These are phyloP conservation scores for Pseudopyricularia javanii DNA, from an alignment of 2,329 filamentous ascomycete genomes.

Conservation along the genomic window DNA sequence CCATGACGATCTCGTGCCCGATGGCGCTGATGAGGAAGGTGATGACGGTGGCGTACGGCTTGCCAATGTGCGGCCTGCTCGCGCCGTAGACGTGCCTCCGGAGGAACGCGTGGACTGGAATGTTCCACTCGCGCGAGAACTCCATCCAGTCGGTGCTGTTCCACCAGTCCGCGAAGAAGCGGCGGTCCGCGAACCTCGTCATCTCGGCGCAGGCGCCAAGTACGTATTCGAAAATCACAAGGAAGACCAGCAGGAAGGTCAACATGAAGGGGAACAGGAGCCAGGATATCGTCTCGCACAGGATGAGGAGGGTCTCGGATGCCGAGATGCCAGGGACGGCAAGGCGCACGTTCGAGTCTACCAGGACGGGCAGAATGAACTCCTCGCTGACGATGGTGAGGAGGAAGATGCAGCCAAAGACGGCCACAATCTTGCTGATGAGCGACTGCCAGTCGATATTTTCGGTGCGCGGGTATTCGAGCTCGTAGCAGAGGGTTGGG, in stretches of 20 bases:
- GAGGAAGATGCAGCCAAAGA: conserved; percentile 94
- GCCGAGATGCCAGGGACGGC: conserved; percentile 25
- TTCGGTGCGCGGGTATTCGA: conserved; percentile 79
- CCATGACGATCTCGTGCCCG: conserved; percentile 93
- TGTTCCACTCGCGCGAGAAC: conserved; percentile 93
- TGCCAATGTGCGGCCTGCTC: conserved; percentile 63
- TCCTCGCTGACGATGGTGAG: conserved; percentile 86
- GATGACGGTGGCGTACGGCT: conserved; percentile 67
- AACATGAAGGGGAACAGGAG: conserved; percentile 97
- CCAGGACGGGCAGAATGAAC: conserved; percentile 83
- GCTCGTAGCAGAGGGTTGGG: conserved; percentile 92
- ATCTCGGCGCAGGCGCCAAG: conserved; percentile 92
- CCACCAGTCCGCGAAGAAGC: conserved; percentile 79
- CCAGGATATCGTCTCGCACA: conserved; percentile 81
- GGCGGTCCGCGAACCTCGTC: conserved; percentile 81
- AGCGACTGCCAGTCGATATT: conserved; percentile 70
- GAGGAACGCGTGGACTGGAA: conserved; percentile 94
- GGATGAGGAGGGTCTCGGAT: conserved; percentile 62
- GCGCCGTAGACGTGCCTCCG: conserved; percentile 88
- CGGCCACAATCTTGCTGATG: conserved; percentile 72
- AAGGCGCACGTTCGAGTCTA: conserved; percentile 50
- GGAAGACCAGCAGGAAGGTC: conserved; percentile 86
- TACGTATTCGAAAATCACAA: conserved; percentile 96
- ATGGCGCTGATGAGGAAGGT: conserved; percentile 85
- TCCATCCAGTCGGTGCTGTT: conserved; percentile 84